Evolutionary conservation across 768 basidiomycete species (phyloP), one percentile per base, ranked within the genome.

Genomic region (Cyclocybe cylindracea): DNA sequence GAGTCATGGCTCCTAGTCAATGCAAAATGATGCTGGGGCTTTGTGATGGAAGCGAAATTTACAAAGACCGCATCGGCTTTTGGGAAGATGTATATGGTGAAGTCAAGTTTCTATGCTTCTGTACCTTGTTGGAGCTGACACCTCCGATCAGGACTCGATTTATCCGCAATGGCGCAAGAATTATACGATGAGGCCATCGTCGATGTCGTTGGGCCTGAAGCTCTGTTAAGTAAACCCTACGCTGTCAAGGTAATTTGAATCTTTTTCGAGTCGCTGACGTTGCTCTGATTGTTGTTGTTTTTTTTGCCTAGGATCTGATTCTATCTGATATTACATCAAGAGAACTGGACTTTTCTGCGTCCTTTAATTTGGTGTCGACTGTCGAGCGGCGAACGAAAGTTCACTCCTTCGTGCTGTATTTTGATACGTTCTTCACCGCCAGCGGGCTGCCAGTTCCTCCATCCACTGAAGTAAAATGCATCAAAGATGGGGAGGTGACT

Each of bases 21-120:
- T 90, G 86, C 56, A 78, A 83, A 62, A 89, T 98, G 74, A 82
- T 90, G 75, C 69, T 98, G n/a, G 83, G 78, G 13, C 80, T 94
- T 10, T 91, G 89, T 58, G 90, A 93, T 39, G 91, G 83, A 2
- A 76, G 73, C 6, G 85, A 89, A 48, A 76, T 92, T 35, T 77
- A 80, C 67, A 87, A 89, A 61, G 91, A 96, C n/a, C 79, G 89
- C 4, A 77, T 97, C 14, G 81, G 78, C 2, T 98, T 94, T 68
- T 98, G 96, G 96, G 74, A 81, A 46, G 89, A 94, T 62, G 80
- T 98, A 3, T 96, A 98, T 60, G 94, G 94, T 92, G 58, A 14
- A 79, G 39, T 4, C 14, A 33, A 10, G 24, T 18, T 14, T 39
- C 39, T 13, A 8, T 50, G 8, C 40, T 33, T n/a, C 38, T 37